Evolutionary conservation across 371 early-diverging fungal genomes (phyloP), one percentile per base, ranked within the genome.

Genomic region (Rhizopus delemar): DNA sequence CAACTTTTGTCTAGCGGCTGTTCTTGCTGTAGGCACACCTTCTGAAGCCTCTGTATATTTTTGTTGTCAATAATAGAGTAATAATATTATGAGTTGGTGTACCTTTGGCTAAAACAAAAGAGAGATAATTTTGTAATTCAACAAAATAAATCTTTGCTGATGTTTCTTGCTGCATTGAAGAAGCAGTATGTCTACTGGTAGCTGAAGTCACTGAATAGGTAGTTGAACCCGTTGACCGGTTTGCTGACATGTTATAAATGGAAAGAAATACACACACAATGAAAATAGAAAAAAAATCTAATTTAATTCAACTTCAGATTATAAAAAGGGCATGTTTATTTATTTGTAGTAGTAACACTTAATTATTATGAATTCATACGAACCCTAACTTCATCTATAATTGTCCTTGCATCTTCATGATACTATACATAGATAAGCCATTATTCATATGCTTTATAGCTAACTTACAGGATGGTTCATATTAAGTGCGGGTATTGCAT

Each of bases 1-100:
- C 16, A 98, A 80, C 71, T 97, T 97, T 36, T 95, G 94, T 46
- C 93, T 79, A 29, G 95, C 95, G 4, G 83, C 76, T 29, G 73
- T 71, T 57, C 87, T 70, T 59, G 85, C 84, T 22, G 77, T 65
- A 57, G 74, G 75, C 33, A 75, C 77, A 35, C 85, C 86, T 56
- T 77, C 76, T 13, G 59, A 43, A 1, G 74, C 71, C 74, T 80
- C 81, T 80, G 60, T 57, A 55, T 43, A 0, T n/a, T 29, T 38
- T 5, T 22, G 32, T 22, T 22, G 22, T 22, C 22, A 22, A 22
- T 22, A 22, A 22, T 22, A 22, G 22, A 22, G 22, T 22, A 22
- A 22, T 22, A 22, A 22, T 22, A 22, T 22, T 22, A 22, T 22
- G 22, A 9, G 9, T 15, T 54, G 16, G 5, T 43, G 32, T 71